phyloP scores from a whole-genome alignment of 2,329 filamentous ascomycete species.

The Talaromyces sp. region DNA sequence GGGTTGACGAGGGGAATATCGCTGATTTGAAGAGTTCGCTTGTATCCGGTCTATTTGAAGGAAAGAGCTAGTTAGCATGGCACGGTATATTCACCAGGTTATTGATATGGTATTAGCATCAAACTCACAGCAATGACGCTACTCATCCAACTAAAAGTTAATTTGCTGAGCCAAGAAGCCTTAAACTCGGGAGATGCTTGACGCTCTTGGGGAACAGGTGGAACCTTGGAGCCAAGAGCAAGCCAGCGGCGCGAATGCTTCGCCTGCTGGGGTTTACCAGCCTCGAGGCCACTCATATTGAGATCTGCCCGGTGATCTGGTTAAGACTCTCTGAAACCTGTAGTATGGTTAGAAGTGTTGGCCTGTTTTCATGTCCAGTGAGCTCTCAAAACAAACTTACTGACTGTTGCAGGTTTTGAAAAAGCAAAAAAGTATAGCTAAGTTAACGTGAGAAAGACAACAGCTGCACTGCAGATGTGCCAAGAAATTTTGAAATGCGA shows the following conservation, averaged over 20 bases:
- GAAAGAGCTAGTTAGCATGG: not conserved
- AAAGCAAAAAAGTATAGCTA: not conserved
- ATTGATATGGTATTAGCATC: not conserved
- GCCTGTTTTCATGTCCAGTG: not conserved
- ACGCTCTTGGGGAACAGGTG: not conserved
- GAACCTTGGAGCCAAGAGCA: not conserved
- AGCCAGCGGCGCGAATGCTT: not conserved
- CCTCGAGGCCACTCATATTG: not conserved
- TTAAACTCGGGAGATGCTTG: not conserved
- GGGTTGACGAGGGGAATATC: constrained; percentile 1
- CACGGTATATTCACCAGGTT: not conserved
- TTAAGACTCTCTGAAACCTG: not conserved
- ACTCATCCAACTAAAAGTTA: constrained; percentile 2
- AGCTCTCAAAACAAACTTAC: not conserved
- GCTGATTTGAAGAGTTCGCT: not conserved
- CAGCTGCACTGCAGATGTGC: not conserved
- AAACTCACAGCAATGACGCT: not conserved
- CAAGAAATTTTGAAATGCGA: not conserved
- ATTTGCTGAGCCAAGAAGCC: not conserved
- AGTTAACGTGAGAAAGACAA: not conserved
- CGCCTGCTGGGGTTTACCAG: not conserved
- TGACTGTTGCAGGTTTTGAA: not conserved
- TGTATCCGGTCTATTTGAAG: not conserved
- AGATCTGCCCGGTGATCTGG: not conserved
- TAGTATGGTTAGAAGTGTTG: not conserved